These are phyloP conservation scores for Globisporangium emineosum DNA, from an alignment of 352 stramenopile species.

Conservation along the genomic window DNA sequence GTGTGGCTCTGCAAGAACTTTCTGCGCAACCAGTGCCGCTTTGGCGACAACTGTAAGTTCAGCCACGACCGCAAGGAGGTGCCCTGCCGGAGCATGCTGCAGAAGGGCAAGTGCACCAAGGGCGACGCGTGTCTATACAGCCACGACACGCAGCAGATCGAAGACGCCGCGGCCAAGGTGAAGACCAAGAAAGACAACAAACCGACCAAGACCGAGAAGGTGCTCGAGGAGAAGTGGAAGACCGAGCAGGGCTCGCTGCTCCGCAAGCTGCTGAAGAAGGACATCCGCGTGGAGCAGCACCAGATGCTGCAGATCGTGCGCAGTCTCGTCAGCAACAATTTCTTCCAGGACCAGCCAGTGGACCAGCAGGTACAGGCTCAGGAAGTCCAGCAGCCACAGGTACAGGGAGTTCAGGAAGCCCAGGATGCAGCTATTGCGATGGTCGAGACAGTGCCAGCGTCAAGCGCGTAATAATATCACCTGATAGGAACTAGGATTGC, in stretches of 20 bases:
- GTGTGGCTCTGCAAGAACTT: slow-evolving; percentile 67
- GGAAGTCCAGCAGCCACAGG: neutral
- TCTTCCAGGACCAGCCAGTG: slow-evolving; percentile 32
- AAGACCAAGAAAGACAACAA: slow-evolving; percentile 28
- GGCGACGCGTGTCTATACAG: slow-evolving; percentile 59
- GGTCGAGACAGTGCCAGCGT: neutral
- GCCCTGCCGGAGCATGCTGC: slow-evolving; percentile 52
- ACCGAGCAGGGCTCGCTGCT: slow-evolving; percentile 64
- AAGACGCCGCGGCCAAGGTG: slow-evolving; percentile 27
- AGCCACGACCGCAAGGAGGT: slow-evolving; percentile 67
- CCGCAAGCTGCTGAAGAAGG: slow-evolving; percentile 69
- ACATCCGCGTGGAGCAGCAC: slow-evolving; percentile 63
- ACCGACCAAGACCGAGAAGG: slow-evolving; percentile 8
- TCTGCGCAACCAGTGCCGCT: slow-evolving; percentile 54
- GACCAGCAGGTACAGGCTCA: neutral
- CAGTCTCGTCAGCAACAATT: slow-evolving; percentile 55
- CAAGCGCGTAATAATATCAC: neutral
- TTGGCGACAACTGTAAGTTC: slow-evolving; percentile 60
- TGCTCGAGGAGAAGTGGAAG: slow-evolving; percentile 56
- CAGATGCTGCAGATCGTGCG: slow-evolving; percentile 80
- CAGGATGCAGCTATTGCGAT: neutral
- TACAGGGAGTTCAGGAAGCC: neutral
- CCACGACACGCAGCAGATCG: slow-evolving; percentile 41
- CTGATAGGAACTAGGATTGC: neutral
- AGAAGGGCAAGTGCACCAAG: slow-evolving; percentile 51